A percentile compares a stretch with the other conserved stretches of the same genome.
Conservation (phyloP, 768 basidiomycete genomes). For the Wakefieldia striispora region DNA sequence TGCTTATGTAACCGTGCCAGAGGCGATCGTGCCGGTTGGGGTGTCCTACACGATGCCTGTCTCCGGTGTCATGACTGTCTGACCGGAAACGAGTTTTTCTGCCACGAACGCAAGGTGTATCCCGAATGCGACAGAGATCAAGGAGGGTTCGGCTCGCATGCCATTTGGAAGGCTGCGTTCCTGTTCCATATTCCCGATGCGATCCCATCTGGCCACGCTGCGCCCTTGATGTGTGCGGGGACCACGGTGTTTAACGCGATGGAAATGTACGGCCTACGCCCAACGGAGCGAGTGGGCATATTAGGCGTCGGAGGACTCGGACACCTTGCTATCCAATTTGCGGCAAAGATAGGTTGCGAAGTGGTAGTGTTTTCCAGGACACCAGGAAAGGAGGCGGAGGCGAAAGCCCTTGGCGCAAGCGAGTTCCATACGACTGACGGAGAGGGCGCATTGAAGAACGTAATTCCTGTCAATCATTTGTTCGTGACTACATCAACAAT, state of each 20-base stretch:
- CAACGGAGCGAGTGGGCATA: constrained; percentile 27
- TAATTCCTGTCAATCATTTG: too few relatives aligned
- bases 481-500: too few relatives aligned
- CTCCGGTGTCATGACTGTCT: constrained; percentile 13
- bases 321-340: constrained; percentile 29
- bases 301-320: constrained; percentile 30
- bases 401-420: constrained; percentile 23
- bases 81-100: constrained; percentile 20
- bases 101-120: constrained; percentile 6
- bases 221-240: constrained; percentile 30
- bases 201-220: constrained; percentile 21
- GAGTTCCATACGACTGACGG: constrained; percentile 19
- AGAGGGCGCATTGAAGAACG: too few relatives aligned
- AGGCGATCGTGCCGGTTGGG: too few relatives aligned
- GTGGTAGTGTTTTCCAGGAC: constrained; percentile 26
- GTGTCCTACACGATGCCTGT: too few relatives aligned
- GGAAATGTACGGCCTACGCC: constrained; percentile 18
- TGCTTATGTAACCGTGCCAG: too few relatives aligned
- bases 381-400: constrained; percentile 26
- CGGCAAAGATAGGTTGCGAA: constrained; percentile 29
- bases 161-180: constrained; percentile 28
- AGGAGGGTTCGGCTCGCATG: constrained; percentile 19
- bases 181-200: constrained; percentile 28
- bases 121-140: constrained; percentile 18
- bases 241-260: constrained; percentile 23